phyloP scores from a whole-genome alignment of 768 basidiomycete species.

The Suillus discolor region DNA sequence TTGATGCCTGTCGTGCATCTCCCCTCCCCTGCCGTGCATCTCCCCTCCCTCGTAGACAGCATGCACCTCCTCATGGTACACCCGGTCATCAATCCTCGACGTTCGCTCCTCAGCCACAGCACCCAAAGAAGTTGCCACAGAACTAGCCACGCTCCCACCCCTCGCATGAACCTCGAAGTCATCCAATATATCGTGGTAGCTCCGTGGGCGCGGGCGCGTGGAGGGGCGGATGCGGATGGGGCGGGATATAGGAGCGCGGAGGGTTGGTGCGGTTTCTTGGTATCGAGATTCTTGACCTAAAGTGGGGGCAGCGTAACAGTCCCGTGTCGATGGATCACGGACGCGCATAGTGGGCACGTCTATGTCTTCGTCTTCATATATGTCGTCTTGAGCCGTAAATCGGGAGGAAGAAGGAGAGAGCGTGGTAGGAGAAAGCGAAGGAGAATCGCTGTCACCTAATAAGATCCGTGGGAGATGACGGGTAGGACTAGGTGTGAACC shows the following conservation, averaged over 20 bases:
- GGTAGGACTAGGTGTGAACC: conserved; percentile 18
- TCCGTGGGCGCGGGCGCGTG: conserved; percentile 49
- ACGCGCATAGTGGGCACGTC: conserved; percentile 2
- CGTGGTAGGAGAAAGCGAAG: background rate
- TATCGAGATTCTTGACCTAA: background rate
- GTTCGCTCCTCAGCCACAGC: conserved; percentile 8
- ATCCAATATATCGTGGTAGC: conserved; percentile 67
- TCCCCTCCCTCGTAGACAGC: background rate
- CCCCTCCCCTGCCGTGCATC: background rate
- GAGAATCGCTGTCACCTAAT: conserved; percentile 13
- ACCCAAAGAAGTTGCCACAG: conserved; percentile 31
- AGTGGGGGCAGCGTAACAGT: background rate
- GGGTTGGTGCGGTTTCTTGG: background rate
- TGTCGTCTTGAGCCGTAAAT: background rate
- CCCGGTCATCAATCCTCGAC: background rate
- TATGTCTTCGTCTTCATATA: background rate
- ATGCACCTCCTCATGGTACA: conserved; percentile 16
- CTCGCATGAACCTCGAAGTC: conserved; percentile 52
- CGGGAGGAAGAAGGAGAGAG: conserved; percentile 6
- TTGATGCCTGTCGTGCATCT: background rate
- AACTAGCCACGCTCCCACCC: conserved; percentile 31
- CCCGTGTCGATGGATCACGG: background rate
- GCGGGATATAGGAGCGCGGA: conserved; percentile 12
- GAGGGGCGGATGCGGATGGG: conserved; percentile 35
- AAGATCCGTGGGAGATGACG: conserved; percentile 26